Conservation (phyloP, 1,139 yeast genomes). For the Debaryomyces subglobosus region DNA sequence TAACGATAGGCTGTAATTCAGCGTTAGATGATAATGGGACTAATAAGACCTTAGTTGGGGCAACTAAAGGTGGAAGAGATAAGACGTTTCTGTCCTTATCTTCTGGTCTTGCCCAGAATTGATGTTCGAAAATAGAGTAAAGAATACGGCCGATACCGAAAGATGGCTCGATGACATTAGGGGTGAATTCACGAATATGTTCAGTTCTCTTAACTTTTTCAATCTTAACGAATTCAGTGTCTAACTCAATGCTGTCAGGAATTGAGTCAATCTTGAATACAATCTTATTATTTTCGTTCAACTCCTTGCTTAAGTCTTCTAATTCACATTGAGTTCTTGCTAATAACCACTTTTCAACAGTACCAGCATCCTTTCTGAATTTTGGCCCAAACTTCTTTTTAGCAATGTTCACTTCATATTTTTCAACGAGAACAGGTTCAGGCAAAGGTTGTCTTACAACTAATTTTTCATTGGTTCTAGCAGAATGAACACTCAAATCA, state of each 20-base stretch:
- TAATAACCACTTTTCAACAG: slow-evolving; percentile 79
- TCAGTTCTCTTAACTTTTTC: slow-evolving; percentile 80
- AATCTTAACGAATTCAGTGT: slow-evolving; percentile 68
- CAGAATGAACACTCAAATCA: slow-evolving; percentile 93
- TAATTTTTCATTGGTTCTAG: slow-evolving; percentile 91
- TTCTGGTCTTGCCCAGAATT: slow-evolving; percentile 93
- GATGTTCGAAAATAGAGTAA: slow-evolving; percentile 91
- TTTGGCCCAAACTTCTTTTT: slow-evolving; percentile 97
- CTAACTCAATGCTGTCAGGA: slow-evolving; percentile 68
- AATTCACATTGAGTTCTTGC: slow-evolving; percentile 84
- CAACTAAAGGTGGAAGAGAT: slow-evolving; percentile 93
- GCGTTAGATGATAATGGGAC: slow-evolving; percentile 91
- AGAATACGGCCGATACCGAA: slow-evolving; percentile 98
- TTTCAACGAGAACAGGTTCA: slow-evolving; percentile 81
- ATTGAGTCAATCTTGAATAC: slow-evolving; percentile 62
- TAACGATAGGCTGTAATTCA: slow-evolving; percentile 76
- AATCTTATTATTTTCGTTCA: slow-evolving; percentile 65
- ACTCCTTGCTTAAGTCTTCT: slow-evolving; percentile 73
- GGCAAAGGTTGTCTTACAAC: slow-evolving; percentile 90
- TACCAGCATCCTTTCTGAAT: slow-evolving; percentile 95
- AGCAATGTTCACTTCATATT: slow-evolving; percentile 80
- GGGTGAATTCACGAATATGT: slow-evolving; percentile 93
- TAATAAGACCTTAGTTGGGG: slow-evolving; percentile 95
- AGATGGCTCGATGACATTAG: slow-evolving; percentile 98
- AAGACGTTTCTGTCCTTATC: slow-evolving; percentile 89